Evolutionary conservation across 495 filamentous ascomycete genomes (phyloP).

Genomic region (Rusavskia elegans): DNA sequence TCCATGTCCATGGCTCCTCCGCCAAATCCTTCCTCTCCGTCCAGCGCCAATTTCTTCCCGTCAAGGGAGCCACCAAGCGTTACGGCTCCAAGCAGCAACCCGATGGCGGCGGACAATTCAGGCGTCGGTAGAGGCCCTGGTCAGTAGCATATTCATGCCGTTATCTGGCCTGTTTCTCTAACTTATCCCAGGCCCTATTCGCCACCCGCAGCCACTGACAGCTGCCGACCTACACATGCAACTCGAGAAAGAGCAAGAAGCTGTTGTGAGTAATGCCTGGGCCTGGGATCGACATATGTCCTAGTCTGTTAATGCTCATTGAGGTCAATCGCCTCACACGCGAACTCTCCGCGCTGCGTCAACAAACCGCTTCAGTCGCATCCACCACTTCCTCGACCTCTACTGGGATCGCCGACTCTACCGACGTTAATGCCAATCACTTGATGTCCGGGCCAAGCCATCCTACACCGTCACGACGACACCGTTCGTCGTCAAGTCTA

Average conservation of each 20-base stretch:
- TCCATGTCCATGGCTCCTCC: constrained; percentile 34
- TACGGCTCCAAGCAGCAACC: constrained; percentile 8
- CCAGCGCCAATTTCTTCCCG: constrained; percentile 15
- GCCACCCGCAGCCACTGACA: constrained; percentile 73
- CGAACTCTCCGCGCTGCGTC: constrained; percentile 65
- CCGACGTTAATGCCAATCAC: constrained; percentile 31
- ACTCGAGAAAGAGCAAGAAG: constrained; percentile 86
- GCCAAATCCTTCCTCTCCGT: constrained; percentile 20
- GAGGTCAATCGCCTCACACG: constrained; percentile 86
- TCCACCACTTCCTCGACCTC: constrained; percentile 69
- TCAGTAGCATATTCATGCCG: constrained; percentile 10
- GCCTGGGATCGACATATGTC: not conserved
- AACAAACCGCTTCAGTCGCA: constrained; percentile 65
- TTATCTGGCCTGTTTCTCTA: not conserved
- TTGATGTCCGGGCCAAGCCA: constrained; percentile 32
- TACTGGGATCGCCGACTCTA: constrained; percentile 37
- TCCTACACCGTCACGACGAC: constrained; percentile 41
- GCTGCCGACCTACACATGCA: constrained; percentile 73
- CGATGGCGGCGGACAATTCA: constrained; percentile 29
- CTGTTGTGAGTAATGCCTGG: constrained; percentile 46
- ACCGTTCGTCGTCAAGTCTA: constrained; percentile 48
- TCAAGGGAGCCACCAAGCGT: constrained; percentile 9
- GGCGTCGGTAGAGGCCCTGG: constrained; percentile 43
- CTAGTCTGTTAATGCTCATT: not conserved
- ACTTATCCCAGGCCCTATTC: constrained; percentile 36